Base-by-base conservation (phyloP, 1,284 basidiomycete species). In the Apiotrichum mycotoxinovorans region DNA sequence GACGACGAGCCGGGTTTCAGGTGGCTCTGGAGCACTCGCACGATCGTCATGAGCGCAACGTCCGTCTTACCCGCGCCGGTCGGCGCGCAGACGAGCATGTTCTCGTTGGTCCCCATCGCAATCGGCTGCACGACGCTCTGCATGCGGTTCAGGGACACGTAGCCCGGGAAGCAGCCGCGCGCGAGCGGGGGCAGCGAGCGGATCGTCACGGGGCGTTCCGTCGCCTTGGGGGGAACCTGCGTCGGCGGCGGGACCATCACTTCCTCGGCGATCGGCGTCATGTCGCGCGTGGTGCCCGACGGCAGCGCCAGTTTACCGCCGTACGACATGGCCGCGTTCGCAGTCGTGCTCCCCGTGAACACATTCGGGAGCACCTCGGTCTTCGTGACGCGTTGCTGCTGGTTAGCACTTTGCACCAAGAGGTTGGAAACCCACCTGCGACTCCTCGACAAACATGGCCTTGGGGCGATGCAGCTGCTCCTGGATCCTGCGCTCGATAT, bases 21-120 rank as follows among this genome's bases (percentile, higher is more conserved):
- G 73, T 91, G 84, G 67, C 89, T 90, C 54, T 86, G 81, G 51
- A 98, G 80, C 22, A 94, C 89, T 23, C 93, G 88, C 51, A 98
- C 82, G 58, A 99, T 89, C 1, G 91, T 83, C 69, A 99, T 82
- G 87, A 98, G 91, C 0, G 96, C 96, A 0, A 99, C 90, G 74
- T 98, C 96, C 0, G 96, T 99, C 89, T 99, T 98, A 78, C 96
- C 96, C 88, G 93, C 93, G 82, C 93, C 93, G 60, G 93, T 97
- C 1, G 93, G 93, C 69, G 93, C 92, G 67, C 95, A 98, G 52
- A 99, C 83, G 38, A 99, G 85, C 80, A 99, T 85, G 70, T 98
- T 98, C 76, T 98, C 96, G 66, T 97, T 98, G 1, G 91, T 89
- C 23, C 84, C 81, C 78, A 97, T 98, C 1, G 94, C 96, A 2